These are phyloP conservation scores for Arthrinium phaeospermum DNA, from an alignment of 2,329 filamentous ascomycete genomes.

Conservation along the genomic window DNA sequence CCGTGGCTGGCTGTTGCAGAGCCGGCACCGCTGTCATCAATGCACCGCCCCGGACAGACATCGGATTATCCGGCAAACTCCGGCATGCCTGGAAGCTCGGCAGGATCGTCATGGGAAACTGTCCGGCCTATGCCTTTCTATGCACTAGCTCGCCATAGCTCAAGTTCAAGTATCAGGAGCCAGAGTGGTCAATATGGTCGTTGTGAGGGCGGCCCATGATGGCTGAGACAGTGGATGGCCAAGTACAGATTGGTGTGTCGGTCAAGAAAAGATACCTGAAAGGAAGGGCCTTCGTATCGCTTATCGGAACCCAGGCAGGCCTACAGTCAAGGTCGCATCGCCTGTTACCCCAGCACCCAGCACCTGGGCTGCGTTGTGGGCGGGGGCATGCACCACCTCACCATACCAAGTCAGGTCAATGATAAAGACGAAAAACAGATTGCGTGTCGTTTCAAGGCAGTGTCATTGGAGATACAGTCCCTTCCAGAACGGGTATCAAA, in stretches of 20 bases:
- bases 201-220: not conserved
- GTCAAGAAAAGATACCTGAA: not conserved
- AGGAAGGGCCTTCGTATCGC: not conserved
- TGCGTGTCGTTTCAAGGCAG: not conserved
- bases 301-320: not conserved
- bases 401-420: too few relatives aligned
- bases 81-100: not conserved
- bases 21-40: not conserved
- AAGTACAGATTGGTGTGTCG: not conserved
- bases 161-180: not conserved
- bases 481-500: not conserved
- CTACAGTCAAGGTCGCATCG: not conserved
- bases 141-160: not conserved
- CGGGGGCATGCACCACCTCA: not conserved
- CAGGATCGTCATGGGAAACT: not conserved
- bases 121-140: not conserved
- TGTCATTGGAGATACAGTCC: not conserved
- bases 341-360: not conserved
- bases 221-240: not conserved
- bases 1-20: not conserved
- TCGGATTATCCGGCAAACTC: constrained; percentile 4
- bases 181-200: not conserved
- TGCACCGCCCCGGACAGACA: not conserved
- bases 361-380: not conserved
- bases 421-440: not conserved